Evolutionary conservation across 805 yeast species (phyloP).

Genomic region (Danielozyma ontarioensis): DNA sequence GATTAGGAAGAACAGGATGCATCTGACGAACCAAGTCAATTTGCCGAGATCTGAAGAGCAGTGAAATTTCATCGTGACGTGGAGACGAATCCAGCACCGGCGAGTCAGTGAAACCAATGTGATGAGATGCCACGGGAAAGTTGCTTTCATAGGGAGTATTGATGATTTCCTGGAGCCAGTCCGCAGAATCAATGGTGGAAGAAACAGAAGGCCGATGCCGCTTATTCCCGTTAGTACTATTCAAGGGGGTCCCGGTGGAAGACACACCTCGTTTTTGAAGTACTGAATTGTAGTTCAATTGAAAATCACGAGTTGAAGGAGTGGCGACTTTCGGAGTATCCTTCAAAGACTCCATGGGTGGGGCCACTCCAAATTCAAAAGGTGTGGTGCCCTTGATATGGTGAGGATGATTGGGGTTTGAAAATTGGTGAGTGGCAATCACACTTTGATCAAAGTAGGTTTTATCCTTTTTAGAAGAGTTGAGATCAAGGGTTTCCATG

Average conservation of each 20-base stretch:
- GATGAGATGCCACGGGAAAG: constrained; percentile 47
- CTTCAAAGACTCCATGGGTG: too few species aligned
- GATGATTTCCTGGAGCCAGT: constrained; percentile 69
- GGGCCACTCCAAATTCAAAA: constrained; percentile 22
- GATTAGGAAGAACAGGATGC: constrained; percentile 1
- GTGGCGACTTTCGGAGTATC: constrained; percentile 2
- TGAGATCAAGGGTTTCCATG: constrained; percentile 25
- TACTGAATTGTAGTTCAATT: neutral
- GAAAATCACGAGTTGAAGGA: constrained; percentile 1
- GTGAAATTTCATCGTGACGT: constrained; percentile 46
- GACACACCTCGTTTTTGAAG: too few species aligned
- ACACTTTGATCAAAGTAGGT: constrained; percentile 15
- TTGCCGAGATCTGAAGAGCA: constrained; percentile 61
- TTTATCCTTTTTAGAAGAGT: constrained; percentile 4
- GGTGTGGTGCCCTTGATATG: constrained; percentile 38
- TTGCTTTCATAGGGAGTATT: constrained; percentile 60
- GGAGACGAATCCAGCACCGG: constrained; percentile 14
- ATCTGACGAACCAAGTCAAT: constrained; percentile 55
- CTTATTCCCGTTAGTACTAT: too few species aligned
- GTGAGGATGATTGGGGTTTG: constrained; percentile 34
- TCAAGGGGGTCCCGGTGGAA: too few species aligned
- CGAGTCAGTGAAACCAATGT: constrained; percentile 52
- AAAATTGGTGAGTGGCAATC: constrained; percentile 22
- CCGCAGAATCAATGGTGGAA: constrained; percentile 29
- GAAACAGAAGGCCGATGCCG: neutral